Conservation (phyloP, 768 basidiomycete genomes). For the Auricularia sp. region DNA sequence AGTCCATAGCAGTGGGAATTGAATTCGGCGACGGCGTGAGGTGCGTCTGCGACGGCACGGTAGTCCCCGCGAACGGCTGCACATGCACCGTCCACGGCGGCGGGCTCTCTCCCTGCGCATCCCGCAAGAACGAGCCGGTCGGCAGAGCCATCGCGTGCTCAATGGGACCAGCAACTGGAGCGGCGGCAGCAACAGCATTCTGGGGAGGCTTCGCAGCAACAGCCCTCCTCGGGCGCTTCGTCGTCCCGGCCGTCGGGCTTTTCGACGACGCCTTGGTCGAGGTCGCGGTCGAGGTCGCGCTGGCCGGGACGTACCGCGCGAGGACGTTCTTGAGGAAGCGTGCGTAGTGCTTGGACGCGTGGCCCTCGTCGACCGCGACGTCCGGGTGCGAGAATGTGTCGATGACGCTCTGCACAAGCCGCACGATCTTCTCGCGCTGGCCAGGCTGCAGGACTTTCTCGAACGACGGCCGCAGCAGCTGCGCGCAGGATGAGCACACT, state of each 20-base stretch:
- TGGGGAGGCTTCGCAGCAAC: not conserved
- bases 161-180: not conserved
- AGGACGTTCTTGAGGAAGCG: constrained; percentile 10
- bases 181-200: not conserved
- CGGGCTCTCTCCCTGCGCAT: not conserved
- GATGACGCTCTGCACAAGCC: constrained; percentile 13
- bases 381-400: constrained; percentile 13
- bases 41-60: not conserved
- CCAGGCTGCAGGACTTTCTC: constrained; percentile 8
- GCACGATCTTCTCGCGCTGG: constrained; percentile 11
- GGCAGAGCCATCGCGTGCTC: not conserved
- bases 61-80: not conserved
- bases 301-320: not conserved
- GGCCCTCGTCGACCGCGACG: constrained; percentile 16
- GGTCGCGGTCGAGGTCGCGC: not conserved
- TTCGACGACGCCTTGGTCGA: not conserved
- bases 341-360: constrained; percentile 18
- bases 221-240: not conserved
- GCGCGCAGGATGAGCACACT: too few relatives aligned
- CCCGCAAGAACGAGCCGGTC: not conserved
- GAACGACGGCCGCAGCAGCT: constrained; percentile 16
- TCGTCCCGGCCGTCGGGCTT: not conserved
- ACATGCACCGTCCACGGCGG: not conserved
- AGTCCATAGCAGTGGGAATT: not conserved
- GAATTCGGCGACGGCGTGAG: not conserved